These are phyloP conservation scores for Pseudogymnoascus verrucosus DNA, from an alignment of 2,329 filamentous ascomycete genomes.

Conservation along the genomic window DNA sequence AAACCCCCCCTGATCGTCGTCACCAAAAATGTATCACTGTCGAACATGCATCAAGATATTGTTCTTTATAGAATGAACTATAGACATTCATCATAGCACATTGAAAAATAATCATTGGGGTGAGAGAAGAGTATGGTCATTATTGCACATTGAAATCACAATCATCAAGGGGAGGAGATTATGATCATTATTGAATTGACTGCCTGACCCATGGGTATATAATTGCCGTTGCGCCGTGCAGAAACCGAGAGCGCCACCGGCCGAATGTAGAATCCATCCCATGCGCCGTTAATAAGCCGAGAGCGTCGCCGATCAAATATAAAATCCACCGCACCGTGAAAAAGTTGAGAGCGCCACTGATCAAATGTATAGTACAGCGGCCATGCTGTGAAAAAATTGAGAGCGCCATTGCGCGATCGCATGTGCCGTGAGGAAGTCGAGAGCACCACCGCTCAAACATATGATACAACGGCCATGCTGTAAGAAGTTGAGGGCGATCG, in stretches of 20 bases:
- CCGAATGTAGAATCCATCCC: neutral
- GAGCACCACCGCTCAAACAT: neutral
- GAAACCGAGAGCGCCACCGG: neutral
- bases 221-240: neutral
- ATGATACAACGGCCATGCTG: neutral
- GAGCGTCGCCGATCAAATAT: neutral
- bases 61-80: neutral
- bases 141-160: conserved; percentile 1
- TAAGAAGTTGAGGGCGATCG: neutral
- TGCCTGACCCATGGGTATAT: neutral
- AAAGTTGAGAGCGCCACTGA: neutral
- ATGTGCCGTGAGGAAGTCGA: neutral
- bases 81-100: neutral
- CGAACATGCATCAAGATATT: neutral
- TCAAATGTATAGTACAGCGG: neutral
- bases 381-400: neutral
- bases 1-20: conserved; percentile 3
- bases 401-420: neutral
- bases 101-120: neutral
- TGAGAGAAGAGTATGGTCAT: neutral
- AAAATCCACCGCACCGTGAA: neutral
- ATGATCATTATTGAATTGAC: neutral
- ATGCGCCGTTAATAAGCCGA: neutral
- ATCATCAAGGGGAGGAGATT: neutral
- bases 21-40: neutral